Conservation (phyloP, 2,329 filamentous ascomycete genomes). For the Ustulina deusta region DNA sequence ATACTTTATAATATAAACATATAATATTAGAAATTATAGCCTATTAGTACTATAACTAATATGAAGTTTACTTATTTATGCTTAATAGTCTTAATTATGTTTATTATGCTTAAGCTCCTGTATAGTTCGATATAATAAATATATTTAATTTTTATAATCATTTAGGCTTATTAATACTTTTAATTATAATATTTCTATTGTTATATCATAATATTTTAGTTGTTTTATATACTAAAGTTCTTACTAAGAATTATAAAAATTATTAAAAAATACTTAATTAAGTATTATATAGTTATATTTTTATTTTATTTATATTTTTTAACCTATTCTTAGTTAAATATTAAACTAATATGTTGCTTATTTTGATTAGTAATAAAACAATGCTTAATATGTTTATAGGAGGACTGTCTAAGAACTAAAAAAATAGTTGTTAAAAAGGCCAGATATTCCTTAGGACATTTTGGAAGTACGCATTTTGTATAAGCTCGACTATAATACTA, state of each 20-base stretch:
- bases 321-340: slow-evolving; percentile 63
- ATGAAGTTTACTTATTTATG: slow-evolving; percentile 50
- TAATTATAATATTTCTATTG: slow-evolving; percentile 60
- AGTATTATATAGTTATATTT: slow-evolving; percentile 61
- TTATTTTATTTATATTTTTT: slow-evolving; percentile 61
- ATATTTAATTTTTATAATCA: slow-evolving; percentile 62
- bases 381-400: not conserved
- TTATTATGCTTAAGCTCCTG: slow-evolving; percentile 49
- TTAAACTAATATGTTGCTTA: slow-evolving; percentile 50
- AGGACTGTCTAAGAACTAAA: not conserved
- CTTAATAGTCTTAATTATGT: slow-evolving; percentile 60
- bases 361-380: slow-evolving; percentile 19
- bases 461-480: slow-evolving; percentile 36
- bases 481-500: not conserved
- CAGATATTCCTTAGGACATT: slow-evolving; percentile 28
- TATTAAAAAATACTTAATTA: slow-evolving; percentile 52
- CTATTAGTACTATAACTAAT: slow-evolving; percentile 58
- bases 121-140: slow-evolving; percentile 67
- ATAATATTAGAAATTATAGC: slow-evolving; percentile 50
- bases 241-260: slow-evolving; percentile 51
- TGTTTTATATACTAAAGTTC: slow-evolving; percentile 61
- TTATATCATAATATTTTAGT: slow-evolving; percentile 58
- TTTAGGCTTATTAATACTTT: slow-evolving; percentile 58
- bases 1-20: slow-evolving; percentile 60
- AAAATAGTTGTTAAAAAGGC: not conserved